A percentile compares a stretch with the other conserved stretches of the same genome.
These are phyloP conservation scores for Suillus subaureus DNA, from an alignment of 768 basidiomycete species.

Conservation along the genomic window DNA sequence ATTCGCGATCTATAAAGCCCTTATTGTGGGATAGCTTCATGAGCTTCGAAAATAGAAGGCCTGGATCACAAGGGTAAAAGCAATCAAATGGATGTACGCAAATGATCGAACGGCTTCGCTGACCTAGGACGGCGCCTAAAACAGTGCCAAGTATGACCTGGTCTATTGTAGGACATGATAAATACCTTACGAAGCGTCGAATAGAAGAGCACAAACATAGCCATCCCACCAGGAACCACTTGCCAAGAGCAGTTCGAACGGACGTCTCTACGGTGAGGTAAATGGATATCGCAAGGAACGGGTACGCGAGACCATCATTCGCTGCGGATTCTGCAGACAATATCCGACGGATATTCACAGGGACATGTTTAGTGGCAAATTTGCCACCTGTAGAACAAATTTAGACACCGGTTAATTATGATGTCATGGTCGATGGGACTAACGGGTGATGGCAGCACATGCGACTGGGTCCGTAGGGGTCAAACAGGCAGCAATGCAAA, in stretches of 20 bases:
- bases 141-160: constrained; percentile 76
- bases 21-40: constrained; percentile 70
- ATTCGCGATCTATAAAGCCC: constrained; percentile 77
- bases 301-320: constrained; percentile 96
- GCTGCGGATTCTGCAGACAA: constrained; percentile 90
- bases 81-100: background rate
- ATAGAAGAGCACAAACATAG: constrained; percentile 51
- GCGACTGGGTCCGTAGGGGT: constrained; percentile 97
- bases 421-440: constrained; percentile 15
- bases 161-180: constrained; percentile 46
- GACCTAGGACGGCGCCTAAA: constrained; percentile 62
- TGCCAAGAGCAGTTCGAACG: constrained; percentile 61
- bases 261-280: constrained; percentile 79
- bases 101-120: background rate
- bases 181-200: background rate
- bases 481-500: constrained; percentile 87
- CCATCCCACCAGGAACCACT: constrained; percentile 90
- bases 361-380: constrained; percentile 71
- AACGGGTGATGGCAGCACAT: constrained; percentile 79
- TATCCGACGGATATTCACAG: constrained; percentile 74
- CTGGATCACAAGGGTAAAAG: constrained; percentile 33
- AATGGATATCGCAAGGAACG: constrained; percentile 84
- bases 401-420: background rate
- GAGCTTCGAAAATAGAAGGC: constrained; percentile 66
- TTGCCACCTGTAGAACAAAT: constrained; percentile 54